Conservation (phyloP, 768 basidiomycete genomes). For the Boletus fagicola region DNA sequence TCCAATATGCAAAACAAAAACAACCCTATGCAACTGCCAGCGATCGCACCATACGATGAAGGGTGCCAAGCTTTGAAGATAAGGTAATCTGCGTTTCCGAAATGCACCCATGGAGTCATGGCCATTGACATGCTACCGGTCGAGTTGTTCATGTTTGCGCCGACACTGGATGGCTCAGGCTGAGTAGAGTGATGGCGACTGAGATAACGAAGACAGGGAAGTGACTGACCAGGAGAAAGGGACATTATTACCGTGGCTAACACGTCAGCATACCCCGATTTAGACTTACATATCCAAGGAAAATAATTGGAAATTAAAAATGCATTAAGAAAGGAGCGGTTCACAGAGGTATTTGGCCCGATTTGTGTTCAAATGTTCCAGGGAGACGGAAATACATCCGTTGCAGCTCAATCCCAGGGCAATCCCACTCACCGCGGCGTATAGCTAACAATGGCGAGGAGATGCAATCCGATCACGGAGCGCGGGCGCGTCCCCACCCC, state of each 20-base stretch:
- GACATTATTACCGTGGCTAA: too few relatives aligned
- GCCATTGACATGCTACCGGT: constrained; percentile 17
- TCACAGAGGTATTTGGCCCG: background rate
- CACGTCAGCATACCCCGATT: constrained; percentile 1
- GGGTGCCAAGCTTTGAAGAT: constrained; percentile 71
- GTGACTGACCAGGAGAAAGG: too few relatives aligned
- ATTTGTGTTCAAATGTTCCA: background rate
- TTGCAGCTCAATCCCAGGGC: background rate
- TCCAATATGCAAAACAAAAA: constrained; percentile 68
- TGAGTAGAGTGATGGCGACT: background rate
- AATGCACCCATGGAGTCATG: constrained; percentile 75
- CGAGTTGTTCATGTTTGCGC: constrained; percentile 5
- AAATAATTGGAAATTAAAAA: background rate
- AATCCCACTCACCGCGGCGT: background rate
- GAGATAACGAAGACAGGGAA: background rate
- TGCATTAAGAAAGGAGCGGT: background rate
- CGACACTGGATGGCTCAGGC: background rate
- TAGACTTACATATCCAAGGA: background rate
- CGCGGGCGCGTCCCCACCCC: background rate
- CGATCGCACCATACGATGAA: constrained; percentile 63
- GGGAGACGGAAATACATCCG: background rate
- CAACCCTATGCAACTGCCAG: constrained; percentile 72
- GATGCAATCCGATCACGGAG: background rate
- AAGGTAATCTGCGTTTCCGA: constrained; percentile 60
- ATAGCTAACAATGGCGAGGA: background rate